Percentiles rank a stretch among this genome's conserved stretches.
Conservation (phyloP, 2,329 filamentous ascomycete species). For the Albifimbria verrucaria region DNA sequence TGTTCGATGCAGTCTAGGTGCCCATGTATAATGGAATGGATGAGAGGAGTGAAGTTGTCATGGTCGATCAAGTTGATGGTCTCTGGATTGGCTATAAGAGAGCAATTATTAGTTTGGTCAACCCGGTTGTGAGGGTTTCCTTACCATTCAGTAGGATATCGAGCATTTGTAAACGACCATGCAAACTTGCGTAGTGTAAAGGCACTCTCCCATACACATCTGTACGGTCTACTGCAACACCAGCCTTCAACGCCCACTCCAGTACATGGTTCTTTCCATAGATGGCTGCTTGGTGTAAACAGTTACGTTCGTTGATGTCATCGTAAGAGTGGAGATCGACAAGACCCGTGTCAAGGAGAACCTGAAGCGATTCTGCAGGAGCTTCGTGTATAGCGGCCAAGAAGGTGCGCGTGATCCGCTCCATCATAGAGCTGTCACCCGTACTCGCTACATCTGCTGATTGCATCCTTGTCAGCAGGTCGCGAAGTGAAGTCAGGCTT, state of each 20-base stretch:
- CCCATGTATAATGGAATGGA: slow-evolving; percentile 90
- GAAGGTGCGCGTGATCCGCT: slow-evolving; percentile 86
- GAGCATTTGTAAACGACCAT: slow-evolving; percentile 83
- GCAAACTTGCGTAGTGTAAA: slow-evolving; percentile 93
- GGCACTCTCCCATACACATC: slow-evolving; percentile 95
- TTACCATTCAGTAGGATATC: slow-evolving; percentile 66
- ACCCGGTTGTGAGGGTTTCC: slow-evolving; percentile 6
- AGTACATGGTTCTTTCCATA: slow-evolving; percentile 82
- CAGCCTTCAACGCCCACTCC: slow-evolving; percentile 67
- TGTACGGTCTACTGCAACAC: slow-evolving; percentile 73
- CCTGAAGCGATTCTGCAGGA: slow-evolving; percentile 68
- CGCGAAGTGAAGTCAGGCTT: slow-evolving; percentile 72
- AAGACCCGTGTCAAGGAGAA: slow-evolving; percentile 74
- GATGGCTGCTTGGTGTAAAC: slow-evolving; percentile 93
- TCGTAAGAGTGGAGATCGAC: slow-evolving; percentile 93
- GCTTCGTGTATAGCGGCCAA: slow-evolving; percentile 85
- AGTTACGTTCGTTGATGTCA: slow-evolving; percentile 96
- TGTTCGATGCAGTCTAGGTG: slow-evolving; percentile 76
- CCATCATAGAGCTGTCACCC: slow-evolving; percentile 54
- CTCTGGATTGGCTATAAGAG: slow-evolving; percentile 56
- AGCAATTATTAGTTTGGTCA: neutral
- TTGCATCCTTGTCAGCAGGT: slow-evolving; percentile 74
- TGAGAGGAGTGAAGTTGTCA: slow-evolving; percentile 94
- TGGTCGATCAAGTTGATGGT: slow-evolving; percentile 90
- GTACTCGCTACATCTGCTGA: slow-evolving; percentile 53